Evolutionary conservation across 805 yeast species (phyloP).

Genomic region (Priceomyces melissophilus): DNA sequence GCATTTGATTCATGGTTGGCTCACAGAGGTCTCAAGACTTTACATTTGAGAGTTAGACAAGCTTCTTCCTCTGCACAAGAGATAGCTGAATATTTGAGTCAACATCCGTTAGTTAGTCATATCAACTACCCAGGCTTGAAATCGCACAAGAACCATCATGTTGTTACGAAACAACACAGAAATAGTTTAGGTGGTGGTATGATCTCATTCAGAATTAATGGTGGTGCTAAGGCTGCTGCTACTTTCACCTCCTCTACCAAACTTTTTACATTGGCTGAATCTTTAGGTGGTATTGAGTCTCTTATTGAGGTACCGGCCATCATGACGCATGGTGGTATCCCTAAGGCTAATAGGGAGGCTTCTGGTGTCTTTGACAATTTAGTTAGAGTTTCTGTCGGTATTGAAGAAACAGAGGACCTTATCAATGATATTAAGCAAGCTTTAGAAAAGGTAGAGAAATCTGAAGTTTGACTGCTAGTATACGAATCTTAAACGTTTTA

Average conservation of each 20-base stretch:
- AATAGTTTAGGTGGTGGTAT: slow-evolving; percentile 88
- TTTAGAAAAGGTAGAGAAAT: slow-evolving; percentile 31
- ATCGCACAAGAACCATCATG: slow-evolving; percentile 57
- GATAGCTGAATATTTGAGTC: slow-evolving; percentile 61
- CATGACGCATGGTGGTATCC: slow-evolving; percentile 92
- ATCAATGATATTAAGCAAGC: slow-evolving; percentile 71
- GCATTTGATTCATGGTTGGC: slow-evolving; percentile 92
- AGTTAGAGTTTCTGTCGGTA: slow-evolving; percentile 81
- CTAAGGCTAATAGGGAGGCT: slow-evolving; percentile 70
- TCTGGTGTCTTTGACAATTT: slow-evolving; percentile 80
- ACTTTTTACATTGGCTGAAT: slow-evolving; percentile 82
- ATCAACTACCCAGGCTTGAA: slow-evolving; percentile 85
- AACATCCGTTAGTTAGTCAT: slow-evolving; percentile 50
- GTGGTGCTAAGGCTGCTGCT: slow-evolving; percentile 76
- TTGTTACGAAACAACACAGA: slow-evolving; percentile 74
- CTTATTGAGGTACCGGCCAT: slow-evolving; percentile 84
- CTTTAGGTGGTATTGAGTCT: slow-evolving; percentile 87
- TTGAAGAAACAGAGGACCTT: slow-evolving; percentile 78
- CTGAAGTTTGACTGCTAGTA: neutral
- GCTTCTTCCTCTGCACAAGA: slow-evolving; percentile 63
- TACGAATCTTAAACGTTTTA: too few relatives aligned
- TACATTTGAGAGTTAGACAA: slow-evolving; percentile 74
- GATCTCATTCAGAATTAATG: slow-evolving; percentile 81
- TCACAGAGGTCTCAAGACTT: slow-evolving; percentile 85
- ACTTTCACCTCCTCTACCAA: slow-evolving; percentile 70